A percentile compares a stretch with the other conserved stretches of the same genome.
Evolutionary conservation across 2,329 filamentous ascomycete genomes (phyloP).

Genomic region (Nothomitra cinnamomea): DNA sequence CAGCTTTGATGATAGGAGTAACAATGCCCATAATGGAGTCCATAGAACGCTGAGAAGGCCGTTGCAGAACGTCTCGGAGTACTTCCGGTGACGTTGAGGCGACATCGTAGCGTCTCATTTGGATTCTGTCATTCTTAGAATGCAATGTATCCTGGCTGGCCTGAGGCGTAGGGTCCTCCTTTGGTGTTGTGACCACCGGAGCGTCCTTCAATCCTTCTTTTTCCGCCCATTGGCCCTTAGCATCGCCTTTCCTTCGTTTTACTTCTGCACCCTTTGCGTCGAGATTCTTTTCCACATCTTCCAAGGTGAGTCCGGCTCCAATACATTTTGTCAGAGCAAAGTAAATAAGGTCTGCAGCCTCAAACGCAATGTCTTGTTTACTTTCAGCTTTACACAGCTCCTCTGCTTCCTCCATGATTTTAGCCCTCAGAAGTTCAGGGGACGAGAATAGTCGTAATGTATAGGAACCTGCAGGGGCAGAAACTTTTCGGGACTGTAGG

Average conservation of each 20-base stretch:
- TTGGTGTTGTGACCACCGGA: slow-evolving; percentile 12
- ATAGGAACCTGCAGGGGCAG: slow-evolving; percentile 79
- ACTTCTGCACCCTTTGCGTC: slow-evolving; percentile 93
- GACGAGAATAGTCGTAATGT: slow-evolving; percentile 88
- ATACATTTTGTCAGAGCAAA: slow-evolving; percentile 87
- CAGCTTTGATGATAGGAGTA: slow-evolving; percentile 76
- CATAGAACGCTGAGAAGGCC: slow-evolving; percentile 88
- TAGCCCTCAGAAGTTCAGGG: slow-evolving; percentile 72
- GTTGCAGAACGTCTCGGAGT: slow-evolving; percentile 59
- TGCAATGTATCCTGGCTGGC: slow-evolving; percentile 30
- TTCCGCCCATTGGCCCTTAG: slow-evolving; percentile 81
- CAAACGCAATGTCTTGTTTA: slow-evolving; percentile 74
- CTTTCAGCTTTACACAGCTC: slow-evolving; percentile 79
- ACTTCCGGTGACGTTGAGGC: slow-evolving; percentile 43
- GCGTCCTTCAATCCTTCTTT: slow-evolving; percentile 50
- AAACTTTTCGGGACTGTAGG: slow-evolving; percentile 60
- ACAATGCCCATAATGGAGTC: slow-evolving; percentile 86
- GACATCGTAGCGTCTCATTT: slow-evolving; percentile 67
- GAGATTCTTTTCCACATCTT: slow-evolving; percentile 81
- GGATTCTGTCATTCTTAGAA: slow-evolving; percentile 41
- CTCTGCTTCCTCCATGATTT: slow-evolving; percentile 97
- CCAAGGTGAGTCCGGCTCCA: slow-evolving; percentile 64
- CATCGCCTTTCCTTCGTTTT: slow-evolving; percentile 81
- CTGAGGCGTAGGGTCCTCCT: slow-evolving; percentile 16
- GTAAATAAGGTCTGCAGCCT: slow-evolving; percentile 89